A percentile compares a stretch with the other conserved stretches of the same genome.
These are phyloP conservation scores for Neltuma alba DNA, from an alignment of 306 rosid species.

Conservation along the genomic window DNA sequence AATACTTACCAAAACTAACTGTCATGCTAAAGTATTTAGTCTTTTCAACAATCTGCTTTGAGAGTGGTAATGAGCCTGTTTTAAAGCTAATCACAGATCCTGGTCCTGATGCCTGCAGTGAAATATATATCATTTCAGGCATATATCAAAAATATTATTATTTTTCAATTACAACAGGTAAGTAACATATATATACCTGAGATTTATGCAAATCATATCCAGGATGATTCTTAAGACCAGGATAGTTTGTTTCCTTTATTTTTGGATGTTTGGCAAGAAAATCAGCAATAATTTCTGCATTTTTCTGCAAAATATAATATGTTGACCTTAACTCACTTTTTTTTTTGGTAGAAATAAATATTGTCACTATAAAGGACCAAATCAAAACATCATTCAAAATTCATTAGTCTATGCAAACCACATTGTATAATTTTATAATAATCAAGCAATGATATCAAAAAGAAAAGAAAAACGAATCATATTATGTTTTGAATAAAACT, in stretches of 20 bases:
- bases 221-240: too few relatives aligned
- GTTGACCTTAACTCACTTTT: too few relatives aligned
- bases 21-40: background rate
- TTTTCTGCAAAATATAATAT: constrained; percentile 57
- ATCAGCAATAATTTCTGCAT: constrained; percentile 90
- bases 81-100: background rate
- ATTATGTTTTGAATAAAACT: background rate
- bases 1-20: background rate
- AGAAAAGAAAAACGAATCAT: background rate
- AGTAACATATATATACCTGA: too few relatives aligned
- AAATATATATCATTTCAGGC: background rate
- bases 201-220: too few relatives aligned
- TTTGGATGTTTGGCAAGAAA: constrained; percentile 80
- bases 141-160: background rate
- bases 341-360: too few relatives aligned
- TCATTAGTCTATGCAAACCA: background rate
- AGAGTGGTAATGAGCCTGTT: background rate
- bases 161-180: background rate
- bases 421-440: too few relatives aligned
- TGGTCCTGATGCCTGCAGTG: background rate
- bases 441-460: background rate
- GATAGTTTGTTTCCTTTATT: constrained; percentile 71
- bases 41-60: background rate
- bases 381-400: too few relatives aligned
- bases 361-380: too few relatives aligned